Evolutionary conservation across 768 basidiomycete species (phyloP), one percentile per base, ranked within the genome.

Genomic region (Lactarius sanguifluus): DNA sequence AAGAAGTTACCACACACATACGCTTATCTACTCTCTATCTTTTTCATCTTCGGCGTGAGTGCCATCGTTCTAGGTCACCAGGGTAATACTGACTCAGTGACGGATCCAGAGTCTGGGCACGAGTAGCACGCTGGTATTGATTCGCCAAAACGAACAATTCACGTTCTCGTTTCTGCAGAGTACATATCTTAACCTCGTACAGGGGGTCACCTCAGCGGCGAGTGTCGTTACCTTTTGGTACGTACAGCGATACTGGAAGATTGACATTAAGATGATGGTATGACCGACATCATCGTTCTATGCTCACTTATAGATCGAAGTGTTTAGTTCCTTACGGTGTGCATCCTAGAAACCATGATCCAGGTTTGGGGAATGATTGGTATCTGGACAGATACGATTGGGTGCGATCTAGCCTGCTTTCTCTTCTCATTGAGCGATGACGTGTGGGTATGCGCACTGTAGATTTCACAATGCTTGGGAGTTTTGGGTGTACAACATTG

Each of bases 341-440:
- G 91, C 69, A 82, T 91, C 0, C 85, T 88, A 5, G 89, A 90
- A 5, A 83, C 92, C 30, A 50, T 92, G 52, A 91, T 94, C 60
- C 91, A 91, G 1, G 79, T 92, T 7, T 94, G 92, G 92, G 90
- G 91, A 16, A 89, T 91, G 89, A 80, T 92, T 52, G 91, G 92
- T 2, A 86, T 94, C 57, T 92, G 92, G 91, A 92, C 91, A 0
- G 68, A 77, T 10, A 89, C 81, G 66, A 71, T 94, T 57, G 92
- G 92, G 87, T 90, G 70, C 25, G 83, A 73, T 25, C 10, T n/a
- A 16, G 32, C 25, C 8, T 28, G 34, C 36, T 25, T 34, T 13
- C 13, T 30, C 36, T 55, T 45, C 25, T 10, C 2, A 7, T 47
- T 12, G 2, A 32, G 28, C 18, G 0, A 7, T 67, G 8, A 59